phyloP scores from a whole-genome alignment of 257 asterid species.

The Parsonsia alboflavescens region DNA sequence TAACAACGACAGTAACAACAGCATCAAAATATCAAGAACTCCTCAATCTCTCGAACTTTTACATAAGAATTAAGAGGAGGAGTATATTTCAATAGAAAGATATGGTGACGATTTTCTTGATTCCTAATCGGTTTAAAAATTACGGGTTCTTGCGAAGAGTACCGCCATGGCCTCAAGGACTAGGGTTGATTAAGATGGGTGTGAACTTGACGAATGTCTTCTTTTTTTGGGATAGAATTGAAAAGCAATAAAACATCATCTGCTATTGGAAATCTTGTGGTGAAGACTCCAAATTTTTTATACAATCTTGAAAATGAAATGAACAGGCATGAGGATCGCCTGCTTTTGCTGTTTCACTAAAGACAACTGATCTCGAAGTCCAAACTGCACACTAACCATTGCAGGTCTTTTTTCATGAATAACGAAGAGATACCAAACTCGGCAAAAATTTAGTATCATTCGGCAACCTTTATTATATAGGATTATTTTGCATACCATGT shows the following conservation, averaged over 20 bases:
- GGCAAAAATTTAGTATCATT: too few relatives aligned
- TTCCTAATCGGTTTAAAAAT: background rate
- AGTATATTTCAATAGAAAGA: background rate
- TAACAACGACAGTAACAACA: background rate
- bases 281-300: background rate
- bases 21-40: background rate
- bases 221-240: background rate
- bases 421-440: too few relatives aligned
- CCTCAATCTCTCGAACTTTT: background rate
- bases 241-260: background rate
- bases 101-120: background rate
- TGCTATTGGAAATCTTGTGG: background rate
- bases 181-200: slow-evolving; percentile 2
- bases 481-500: too few relatives aligned
- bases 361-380: background rate
- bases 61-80: background rate
- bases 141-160: background rate
- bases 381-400: too few relatives aligned
- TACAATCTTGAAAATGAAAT: background rate
- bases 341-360: background rate
- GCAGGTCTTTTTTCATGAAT: too few relatives aligned
- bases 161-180: slow-evolving; percentile 24
- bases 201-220: slow-evolving; percentile 14
- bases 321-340: background rate
- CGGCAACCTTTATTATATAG: too few relatives aligned